Evolutionary conservation across 2,329 filamentous ascomycete species (phyloP), one percentile per base, ranked within the genome.

Genomic region (Hypoxylon sp.): DNA sequence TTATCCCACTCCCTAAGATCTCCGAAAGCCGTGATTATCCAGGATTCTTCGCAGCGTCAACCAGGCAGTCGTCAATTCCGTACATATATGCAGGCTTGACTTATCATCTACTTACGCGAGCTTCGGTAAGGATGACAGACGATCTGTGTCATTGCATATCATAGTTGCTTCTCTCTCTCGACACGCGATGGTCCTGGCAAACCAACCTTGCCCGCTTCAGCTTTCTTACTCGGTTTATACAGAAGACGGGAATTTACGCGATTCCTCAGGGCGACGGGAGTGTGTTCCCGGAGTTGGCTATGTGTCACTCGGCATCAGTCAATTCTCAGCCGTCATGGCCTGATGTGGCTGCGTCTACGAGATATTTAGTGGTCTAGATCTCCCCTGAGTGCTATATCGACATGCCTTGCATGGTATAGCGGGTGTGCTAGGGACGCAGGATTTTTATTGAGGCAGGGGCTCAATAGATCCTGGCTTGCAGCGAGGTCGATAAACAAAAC

Each of bases 301-400:
- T n/a, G 46, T 53, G 57, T 50, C 39, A 39, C 22, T 59, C 57
- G 60, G 35, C 44, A 51, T 60, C 58, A 62, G 58, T 59, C 53
- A 67, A 51, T 50, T 60, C 57, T 69, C 57, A 14, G 44, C 55
- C 65, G 67, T 63, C 65, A 60, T 76, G 75, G 74, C 64, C 74
- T 76, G 73, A 76, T 75, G 73, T 76, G 72, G 74, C 73, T 70
- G 70, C 44, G 61, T 66, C 68, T 61, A 62, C 62, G 55, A 72
- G 68, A 67, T 62, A 66, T 46, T 48, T 44, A 50, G 47, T 54
- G 65, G 65, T 63, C 71, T 67, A 71, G 67, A 72, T 71, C 63
- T 57, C 24, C 33, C 31, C 59, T 63, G 50, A 33, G 52, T 26
- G 60, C 55, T 58, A 50, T 52, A 44, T 54, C 52, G 33, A 67